Evolutionary conservation across 2,329 filamentous ascomycete species (phyloP), one percentile per base, ranked within the genome.

Genomic region (Rasamsonia emersonii): DNA sequence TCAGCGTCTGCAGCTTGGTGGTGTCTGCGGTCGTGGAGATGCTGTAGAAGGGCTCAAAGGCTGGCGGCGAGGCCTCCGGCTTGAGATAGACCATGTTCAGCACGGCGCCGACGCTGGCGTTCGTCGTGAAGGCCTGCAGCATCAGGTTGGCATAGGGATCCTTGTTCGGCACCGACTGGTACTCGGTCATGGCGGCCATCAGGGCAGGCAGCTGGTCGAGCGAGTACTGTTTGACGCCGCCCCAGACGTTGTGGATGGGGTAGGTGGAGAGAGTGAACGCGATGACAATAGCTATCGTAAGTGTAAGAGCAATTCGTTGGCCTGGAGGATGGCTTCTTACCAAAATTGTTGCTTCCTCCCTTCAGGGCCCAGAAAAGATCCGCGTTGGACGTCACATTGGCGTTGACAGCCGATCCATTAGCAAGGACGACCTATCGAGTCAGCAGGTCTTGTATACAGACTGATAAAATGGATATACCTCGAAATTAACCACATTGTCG

Each of bases 81-180:
- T 53, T 52, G 23, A 47, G 33, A 36, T 53, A 53, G n/a, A 51
- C 47, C 36, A 53, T 41, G 24, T 48, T 48, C 17, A 54, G 25
- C 16, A 51, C 36, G 7, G 18, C 28, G 8, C 36, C 36, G 21
- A 54, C 40, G 2, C 28, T 50, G 17, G 37, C 39, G 32, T 54
- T 53, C 5, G 45, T 44, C 9, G 47, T 43, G 33, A 47, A 47
- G 7, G 43, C 44, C 32, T 54, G 46, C 18, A 53, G 31, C 39
- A 50, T 49, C 24, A 51, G 37, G 24, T 53, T 54, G n/a, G 50
- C 51, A 34, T 54, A 51, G 7, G 42, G 46, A 32, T 55, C 47
- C 31, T 52, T 54, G 17, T 46, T 39, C 3, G 36, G 30, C 15
- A 36, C 37, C 5, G 41, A 42, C 32, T 52, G 49, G 31, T 51